Conservation (phyloP, 2,329 filamentous ascomycete species). For the Fonsecaea pugnacius region DNA sequence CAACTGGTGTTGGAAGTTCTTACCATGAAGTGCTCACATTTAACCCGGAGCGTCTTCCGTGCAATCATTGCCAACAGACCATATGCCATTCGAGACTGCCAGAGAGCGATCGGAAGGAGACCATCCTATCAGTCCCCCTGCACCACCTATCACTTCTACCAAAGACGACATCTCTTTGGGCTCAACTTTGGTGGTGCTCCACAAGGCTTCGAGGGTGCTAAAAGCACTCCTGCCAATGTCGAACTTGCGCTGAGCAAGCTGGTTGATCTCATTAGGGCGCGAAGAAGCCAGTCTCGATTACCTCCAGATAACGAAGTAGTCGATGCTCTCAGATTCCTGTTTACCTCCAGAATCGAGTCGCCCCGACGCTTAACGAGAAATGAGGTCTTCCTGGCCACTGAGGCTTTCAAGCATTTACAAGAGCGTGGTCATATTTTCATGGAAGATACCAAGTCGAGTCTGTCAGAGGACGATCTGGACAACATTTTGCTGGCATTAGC, state of each 20-base stretch:
- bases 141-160: conserved; percentile 15
- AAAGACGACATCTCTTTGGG: conserved; percentile 33
- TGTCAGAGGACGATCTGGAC: conserved; percentile 47
- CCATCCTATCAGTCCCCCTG: conserved; percentile 4
- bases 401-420: conserved; percentile 66
- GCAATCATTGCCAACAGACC: conserved; percentile 52
- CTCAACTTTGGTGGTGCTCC: conserved; percentile 21
- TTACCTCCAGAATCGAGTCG: conserved; percentile 58
- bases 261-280: conserved; percentile 67
- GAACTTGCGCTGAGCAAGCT: conserved; percentile 46
- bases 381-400: conserved; percentile 65
- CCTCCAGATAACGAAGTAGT: conserved; percentile 67
- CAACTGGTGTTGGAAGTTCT: background rate
- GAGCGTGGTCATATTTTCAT: conserved; percentile 39
- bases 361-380: conserved; percentile 63
- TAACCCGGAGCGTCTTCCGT: conserved; percentile 51
- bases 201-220: conserved; percentile 29
- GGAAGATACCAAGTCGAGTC: conserved; percentile 44
- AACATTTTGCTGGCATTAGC: conserved; percentile 48
- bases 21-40: conserved; percentile 48
- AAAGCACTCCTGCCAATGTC: conserved; percentile 31
- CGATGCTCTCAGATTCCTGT: conserved; percentile 67
- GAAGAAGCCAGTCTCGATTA: conserved; percentile 66
- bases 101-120: conserved; percentile 13
- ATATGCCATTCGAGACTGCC: conserved; percentile 37